Conservation (phyloP, 176 grass and related monocot species). For the Canna indica region DNA sequence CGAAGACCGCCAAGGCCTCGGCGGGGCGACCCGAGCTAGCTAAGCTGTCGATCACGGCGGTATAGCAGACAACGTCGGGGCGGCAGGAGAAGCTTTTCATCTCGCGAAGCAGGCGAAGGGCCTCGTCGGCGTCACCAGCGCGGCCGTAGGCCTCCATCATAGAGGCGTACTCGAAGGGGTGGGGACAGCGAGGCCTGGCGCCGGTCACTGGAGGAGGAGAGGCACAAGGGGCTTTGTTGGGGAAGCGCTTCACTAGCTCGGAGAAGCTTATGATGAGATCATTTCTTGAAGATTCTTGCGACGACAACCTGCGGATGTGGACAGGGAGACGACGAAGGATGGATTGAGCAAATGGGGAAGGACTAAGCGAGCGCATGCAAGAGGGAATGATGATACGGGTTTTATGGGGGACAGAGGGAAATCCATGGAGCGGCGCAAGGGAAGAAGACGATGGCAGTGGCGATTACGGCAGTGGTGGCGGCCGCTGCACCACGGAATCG, state of each 20-base stretch:
- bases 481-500: background rate
- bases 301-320: slow-evolving; percentile 12
- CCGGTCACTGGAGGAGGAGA: slow-evolving; percentile 1
- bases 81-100: slow-evolving; percentile 46
- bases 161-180: slow-evolving; percentile 74
- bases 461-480: background rate
- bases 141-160: slow-evolving; percentile 55
- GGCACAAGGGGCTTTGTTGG: slow-evolving; percentile 13
- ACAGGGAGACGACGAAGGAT: slow-evolving; percentile 7
- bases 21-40: slow-evolving; percentile 16
- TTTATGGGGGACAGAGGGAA: slow-evolving; percentile 9
- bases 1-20: slow-evolving; percentile 40
- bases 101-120: slow-evolving; percentile 70
- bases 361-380: slow-evolving; percentile 12
- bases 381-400: slow-evolving; percentile 3
- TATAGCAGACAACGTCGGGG: slow-evolving; percentile 77
- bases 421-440: background rate
- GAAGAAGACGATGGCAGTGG: background rate
- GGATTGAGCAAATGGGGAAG: slow-evolving; percentile 13
- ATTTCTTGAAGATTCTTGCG: background rate
- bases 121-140: slow-evolving; percentile 29
- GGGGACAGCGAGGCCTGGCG: slow-evolving; percentile 39
- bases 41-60: slow-evolving; percentile 47
- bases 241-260: slow-evolving; percentile 53
- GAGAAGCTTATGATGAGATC: slow-evolving; percentile 45